Conservation (phyloP, 345 rosid species). For the Hypericum perforatum region DNA sequence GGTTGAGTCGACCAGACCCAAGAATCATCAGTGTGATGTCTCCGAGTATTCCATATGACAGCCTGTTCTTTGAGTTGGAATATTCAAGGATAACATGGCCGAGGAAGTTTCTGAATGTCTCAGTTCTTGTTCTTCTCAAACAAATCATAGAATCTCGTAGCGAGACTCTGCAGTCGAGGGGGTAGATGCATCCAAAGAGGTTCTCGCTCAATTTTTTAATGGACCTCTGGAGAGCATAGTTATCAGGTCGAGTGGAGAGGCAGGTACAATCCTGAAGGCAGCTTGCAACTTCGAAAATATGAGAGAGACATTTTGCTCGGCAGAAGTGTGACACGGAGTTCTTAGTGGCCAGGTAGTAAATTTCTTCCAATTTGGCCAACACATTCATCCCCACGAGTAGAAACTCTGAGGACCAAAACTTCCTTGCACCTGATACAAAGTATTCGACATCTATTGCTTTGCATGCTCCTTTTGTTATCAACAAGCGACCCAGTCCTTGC, state of each 20-base stretch:
- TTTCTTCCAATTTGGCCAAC: constrained; percentile 20
- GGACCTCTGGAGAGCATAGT: constrained; percentile 5
- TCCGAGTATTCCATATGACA: constrained; percentile 36
- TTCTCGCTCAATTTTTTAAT: constrained; percentile 9
- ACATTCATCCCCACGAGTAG: constrained; percentile 28
- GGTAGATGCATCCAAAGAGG: constrained; percentile 22
- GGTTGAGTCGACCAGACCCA: constrained; percentile 21
- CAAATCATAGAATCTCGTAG: constrained; percentile 18
- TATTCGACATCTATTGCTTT: constrained; percentile 14
- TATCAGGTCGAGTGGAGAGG: background rate
- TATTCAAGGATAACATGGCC: constrained; percentile 13
- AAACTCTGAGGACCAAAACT: constrained; percentile 32
- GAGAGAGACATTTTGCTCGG: constrained; percentile 14
- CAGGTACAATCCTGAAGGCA: constrained; percentile 19
- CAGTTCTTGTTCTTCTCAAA: constrained; percentile 26
- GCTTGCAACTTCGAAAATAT: constrained; percentile 23
- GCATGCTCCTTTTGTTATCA: constrained; percentile 11
- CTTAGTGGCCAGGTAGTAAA: constrained; percentile 4
- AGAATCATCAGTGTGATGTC: constrained; percentile 25
- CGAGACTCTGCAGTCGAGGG: constrained; percentile 29
- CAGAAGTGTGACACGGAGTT: constrained; percentile 17
- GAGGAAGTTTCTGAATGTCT: constrained; percentile 13
- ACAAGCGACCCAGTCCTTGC: constrained; percentile 6
- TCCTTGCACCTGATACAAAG: constrained; percentile 23
- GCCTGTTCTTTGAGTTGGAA: background rate